Evolutionary conservation across 2,329 filamentous ascomycete species (phyloP).

Genomic region (Alternaria sp.): DNA sequence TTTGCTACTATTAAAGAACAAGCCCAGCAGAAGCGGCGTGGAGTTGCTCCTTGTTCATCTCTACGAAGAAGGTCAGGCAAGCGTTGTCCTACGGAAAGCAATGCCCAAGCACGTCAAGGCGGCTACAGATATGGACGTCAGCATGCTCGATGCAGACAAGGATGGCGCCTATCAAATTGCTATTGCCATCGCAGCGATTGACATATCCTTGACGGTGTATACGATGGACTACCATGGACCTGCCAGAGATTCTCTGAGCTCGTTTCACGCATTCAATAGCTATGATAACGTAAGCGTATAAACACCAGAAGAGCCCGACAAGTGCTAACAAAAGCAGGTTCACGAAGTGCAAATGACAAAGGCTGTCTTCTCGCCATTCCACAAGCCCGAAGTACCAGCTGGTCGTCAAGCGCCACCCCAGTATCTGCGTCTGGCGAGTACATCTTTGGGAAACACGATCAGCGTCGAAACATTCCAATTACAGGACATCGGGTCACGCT

Average conservation of each 20-base stretch:
- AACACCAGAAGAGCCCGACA: neutral
- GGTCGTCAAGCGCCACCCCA: constrained; percentile 53
- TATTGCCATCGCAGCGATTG: constrained; percentile 79
- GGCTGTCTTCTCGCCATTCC: constrained; percentile 54
- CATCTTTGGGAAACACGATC: constrained; percentile 79
- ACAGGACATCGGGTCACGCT: constrained; percentile 61
- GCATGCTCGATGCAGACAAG: constrained; percentile 65
- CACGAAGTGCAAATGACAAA: constrained; percentile 66
- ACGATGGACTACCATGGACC: constrained; percentile 73
- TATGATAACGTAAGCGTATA: constrained; percentile 57
- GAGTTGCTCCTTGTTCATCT: constrained; percentile 65
- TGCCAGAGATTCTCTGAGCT: constrained; percentile 53
- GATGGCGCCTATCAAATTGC: constrained; percentile 76
- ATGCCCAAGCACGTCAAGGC: constrained; percentile 74
- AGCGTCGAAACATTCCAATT: constrained; percentile 82
- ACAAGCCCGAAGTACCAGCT: constrained; percentile 40
- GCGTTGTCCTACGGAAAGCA: constrained; percentile 59
- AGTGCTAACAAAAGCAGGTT: constrained; percentile 25
- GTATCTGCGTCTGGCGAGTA: constrained; percentile 78
- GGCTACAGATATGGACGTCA: constrained; percentile 78
- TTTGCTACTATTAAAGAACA: constrained; percentile 63
- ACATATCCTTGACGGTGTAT: constrained; percentile 78
- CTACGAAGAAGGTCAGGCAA: constrained; percentile 61
- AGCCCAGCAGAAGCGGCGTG: constrained; percentile 60
- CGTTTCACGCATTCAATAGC: constrained; percentile 58